phyloP scores from a whole-genome alignment of 495 filamentous ascomycete species.

The Podospora pseudopauciseta region DNA sequence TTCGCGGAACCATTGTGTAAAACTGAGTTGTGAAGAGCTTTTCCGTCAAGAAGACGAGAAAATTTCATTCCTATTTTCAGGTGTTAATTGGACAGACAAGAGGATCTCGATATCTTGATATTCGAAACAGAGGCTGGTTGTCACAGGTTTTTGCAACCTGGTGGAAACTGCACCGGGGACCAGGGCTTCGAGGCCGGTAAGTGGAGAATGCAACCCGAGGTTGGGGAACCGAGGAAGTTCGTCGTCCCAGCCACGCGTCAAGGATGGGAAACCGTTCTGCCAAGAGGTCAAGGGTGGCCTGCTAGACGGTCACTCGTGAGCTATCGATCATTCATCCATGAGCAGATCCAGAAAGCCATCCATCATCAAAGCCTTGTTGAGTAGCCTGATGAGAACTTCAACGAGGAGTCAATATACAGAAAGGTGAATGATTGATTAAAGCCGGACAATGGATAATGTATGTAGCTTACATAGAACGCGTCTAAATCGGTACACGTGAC shows the following conservation, averaged over 20 bases:
- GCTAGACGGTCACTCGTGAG: not conserved
- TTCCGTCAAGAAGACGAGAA: not conserved
- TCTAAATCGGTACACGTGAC: not conserved
- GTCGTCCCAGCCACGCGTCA: constrained; percentile 14
- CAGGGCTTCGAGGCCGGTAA: not conserved
- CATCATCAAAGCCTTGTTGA: not conserved
- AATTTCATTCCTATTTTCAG: not conserved
- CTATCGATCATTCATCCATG: not conserved
- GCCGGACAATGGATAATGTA: too few relatives aligned
- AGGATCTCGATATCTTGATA: not conserved
- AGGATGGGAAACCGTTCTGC: constrained; percentile 3
- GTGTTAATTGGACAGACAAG: not conserved
- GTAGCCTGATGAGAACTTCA: not conserved
- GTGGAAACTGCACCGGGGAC: constrained; percentile 1
- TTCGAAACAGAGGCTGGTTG: not conserved
- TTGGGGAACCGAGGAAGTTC: constrained; percentile 15
- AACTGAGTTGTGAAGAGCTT: not conserved
- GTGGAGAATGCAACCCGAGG: constrained; percentile 15
- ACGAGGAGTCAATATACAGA: not conserved
- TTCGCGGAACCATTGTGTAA: not conserved
- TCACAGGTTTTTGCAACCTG: not conserved
- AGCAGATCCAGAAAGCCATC: not conserved
- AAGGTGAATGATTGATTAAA: not conserved
- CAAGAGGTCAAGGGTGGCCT: constrained; percentile 8
- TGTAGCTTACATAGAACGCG: not conserved